Evolutionary conservation across 225 moss, liverwort and hornwort genomes (phyloP), one percentile per base, ranked within the genome.

Genomic region (Pseudisothecium myosuroides): DNA sequence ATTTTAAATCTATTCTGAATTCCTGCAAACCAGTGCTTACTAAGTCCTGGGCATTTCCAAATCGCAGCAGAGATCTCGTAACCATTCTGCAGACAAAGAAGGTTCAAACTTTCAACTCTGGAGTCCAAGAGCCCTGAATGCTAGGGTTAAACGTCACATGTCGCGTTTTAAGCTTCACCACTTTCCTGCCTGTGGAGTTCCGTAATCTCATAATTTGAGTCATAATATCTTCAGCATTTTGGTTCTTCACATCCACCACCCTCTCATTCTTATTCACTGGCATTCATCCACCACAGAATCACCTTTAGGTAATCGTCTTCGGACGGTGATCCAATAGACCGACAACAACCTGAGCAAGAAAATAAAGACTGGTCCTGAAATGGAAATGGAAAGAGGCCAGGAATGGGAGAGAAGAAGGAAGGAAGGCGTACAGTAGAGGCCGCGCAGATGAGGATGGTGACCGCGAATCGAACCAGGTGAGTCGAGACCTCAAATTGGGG

Each of bases 81-180:
- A 20, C 84, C 28, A 82, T 55, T 66, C 58, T 49, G 59, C 28
- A 39, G 55, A 55, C 37, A 37, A 58, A 76, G 14, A 54, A 68
- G 34, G 18, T 36, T 93, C 83, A 94, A 45, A 89, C 39, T 85
- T 91, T 83, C 54, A 92, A 55, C n/a, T 95, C 94, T 77, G 96
- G 94, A 50, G 95, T 93, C 98, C 97, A 98, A 62, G 96, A 90
- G 83, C 98, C 98, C 84, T 98, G 98, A 43, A 98, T 92, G 80
- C 98, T 98, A 31, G 97, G 97, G 73, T 94, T 91, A n/a, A 95
- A 95, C 19, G 98, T 97, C 58, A 98, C 97, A 91, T 98, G 97
- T 64, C 98, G 96, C 64, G 96, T 94, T 89, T 93, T 96, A 74
- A 98, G 92, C 93, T 98, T 98, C 91, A 96, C 98, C 77, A 98